A percentile compares a stretch with the other conserved stretches of the same genome.
Conservation (phyloP, 2,329 filamentous ascomycete species). For the Stagonosporopsis chrysanthemi region DNA sequence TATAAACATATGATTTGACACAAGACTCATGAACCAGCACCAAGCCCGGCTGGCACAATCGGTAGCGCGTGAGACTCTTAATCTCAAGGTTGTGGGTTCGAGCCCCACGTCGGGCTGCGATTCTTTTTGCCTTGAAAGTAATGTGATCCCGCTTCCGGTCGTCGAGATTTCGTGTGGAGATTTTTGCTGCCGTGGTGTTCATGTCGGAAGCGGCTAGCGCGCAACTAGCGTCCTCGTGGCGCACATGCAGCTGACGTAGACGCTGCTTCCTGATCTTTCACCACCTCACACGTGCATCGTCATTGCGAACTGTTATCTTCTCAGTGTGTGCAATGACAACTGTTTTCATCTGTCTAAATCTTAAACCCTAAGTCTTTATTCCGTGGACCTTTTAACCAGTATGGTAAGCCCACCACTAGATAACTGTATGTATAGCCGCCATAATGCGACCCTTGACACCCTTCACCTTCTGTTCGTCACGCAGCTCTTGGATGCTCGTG, state of each 20-base stretch:
- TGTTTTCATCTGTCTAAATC: no score
- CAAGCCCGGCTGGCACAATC: conserved; percentile 16
- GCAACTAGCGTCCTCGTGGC: no score
- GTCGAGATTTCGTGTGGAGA: not conserved
- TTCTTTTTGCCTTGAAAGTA: not conserved
- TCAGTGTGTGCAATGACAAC: no score
- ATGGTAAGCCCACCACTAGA: not conserved
- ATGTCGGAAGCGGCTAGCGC: no score
- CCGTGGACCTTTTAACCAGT: no score
- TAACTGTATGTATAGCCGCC: not conserved
- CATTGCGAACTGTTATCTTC: no score
- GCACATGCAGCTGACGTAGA: no score
- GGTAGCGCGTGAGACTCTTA: conserved; percentile 18
- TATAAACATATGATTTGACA: not conserved
- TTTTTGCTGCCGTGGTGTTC: not conserved
- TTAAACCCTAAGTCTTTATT: no score
- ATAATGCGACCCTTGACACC: conserved; percentile 5
- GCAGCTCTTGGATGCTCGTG: conserved; percentile 17
- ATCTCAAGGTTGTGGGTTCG: conserved; percentile 18
- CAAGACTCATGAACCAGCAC: not conserved
- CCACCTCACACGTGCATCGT: no score
- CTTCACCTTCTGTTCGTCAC: conserved; percentile 10
- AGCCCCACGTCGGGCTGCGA: conserved; percentile 11
- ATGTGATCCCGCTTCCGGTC: not conserved
- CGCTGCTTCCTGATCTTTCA: not conserved